Percentiles rank a stretch among this genome's conserved stretches.
phyloP scores from a whole-genome alignment of 176 grass and related monocot species.

The Oryza coarctata region DNA sequence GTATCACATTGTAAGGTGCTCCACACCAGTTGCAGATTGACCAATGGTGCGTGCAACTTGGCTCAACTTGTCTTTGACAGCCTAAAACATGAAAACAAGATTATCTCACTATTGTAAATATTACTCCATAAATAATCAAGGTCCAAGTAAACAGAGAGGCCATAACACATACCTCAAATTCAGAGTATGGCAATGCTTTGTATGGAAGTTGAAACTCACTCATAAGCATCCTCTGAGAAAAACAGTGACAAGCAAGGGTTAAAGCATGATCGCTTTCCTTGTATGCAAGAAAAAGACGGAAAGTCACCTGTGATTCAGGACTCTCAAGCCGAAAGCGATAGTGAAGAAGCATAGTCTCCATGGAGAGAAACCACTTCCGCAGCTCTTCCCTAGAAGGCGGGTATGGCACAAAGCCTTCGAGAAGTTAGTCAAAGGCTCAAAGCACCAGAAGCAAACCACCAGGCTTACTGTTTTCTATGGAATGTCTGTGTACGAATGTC shows the following conservation, averaged over 20 bases:
- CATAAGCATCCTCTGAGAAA: conserved; percentile 75
- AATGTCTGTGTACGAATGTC: neutral
- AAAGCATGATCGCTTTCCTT: conserved; percentile 13
- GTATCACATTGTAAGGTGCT: conserved; percentile 2
- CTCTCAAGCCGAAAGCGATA: conserved; percentile 77
- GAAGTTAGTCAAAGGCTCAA: neutral
- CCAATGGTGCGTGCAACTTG: conserved; percentile 86
- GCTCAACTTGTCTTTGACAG: conserved; percentile 79
- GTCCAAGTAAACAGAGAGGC: conserved; percentile 11
- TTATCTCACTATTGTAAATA: conserved; percentile 16
- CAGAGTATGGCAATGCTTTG: conserved; percentile 75
- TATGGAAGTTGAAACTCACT: conserved; percentile 86
- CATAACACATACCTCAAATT: conserved; percentile 73
- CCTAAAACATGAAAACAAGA: conserved; percentile 54
- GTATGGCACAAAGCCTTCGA: neutral
- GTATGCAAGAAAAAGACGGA: conserved; percentile 7
- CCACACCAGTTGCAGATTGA: conserved; percentile 63
- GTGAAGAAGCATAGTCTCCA: conserved; percentile 82
- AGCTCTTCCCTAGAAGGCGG: conserved; percentile 65
- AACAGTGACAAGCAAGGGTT: conserved; percentile 18
- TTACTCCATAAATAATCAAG: neutral
- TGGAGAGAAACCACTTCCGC: conserved; percentile 97
- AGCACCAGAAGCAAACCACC: conserved; percentile 7
- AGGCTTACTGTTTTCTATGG: neutral
- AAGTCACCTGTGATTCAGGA: conserved; percentile 79